Evolutionary conservation across 176 grass and related monocot species (phyloP).

Genomic region (Poa annua): DNA sequence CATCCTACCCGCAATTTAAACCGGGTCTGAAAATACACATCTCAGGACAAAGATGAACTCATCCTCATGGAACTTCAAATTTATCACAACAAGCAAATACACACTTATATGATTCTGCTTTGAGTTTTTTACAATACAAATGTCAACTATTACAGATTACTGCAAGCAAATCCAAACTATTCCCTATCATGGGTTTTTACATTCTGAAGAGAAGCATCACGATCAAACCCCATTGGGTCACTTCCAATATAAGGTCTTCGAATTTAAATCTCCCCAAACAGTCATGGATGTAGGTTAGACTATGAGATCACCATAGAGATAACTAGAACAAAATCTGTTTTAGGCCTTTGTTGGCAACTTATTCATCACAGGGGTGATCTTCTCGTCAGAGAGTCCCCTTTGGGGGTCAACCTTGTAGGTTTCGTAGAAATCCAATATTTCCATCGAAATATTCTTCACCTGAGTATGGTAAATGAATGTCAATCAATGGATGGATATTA

Average conservation of each 20-base stretch:
- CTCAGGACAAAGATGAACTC: not conserved
- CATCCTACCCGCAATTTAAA: too few relatives aligned
- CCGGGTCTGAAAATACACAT: too few relatives aligned
- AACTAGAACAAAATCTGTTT: conserved; percentile 28
- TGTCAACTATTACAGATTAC: not conserved
- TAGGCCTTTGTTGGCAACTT: conserved; percentile 67
- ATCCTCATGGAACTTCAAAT: not conserved
- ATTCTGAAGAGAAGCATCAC: not conserved
- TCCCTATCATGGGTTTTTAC: not conserved
- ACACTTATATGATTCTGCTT: not conserved
- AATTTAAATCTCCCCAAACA: not conserved
- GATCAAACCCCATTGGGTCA: not conserved
- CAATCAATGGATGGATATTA: not conserved
- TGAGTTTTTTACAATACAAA: not conserved
- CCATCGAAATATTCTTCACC: conserved; percentile 94
- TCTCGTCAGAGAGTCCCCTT: conserved; percentile 69
- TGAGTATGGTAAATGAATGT: conserved; percentile 26
- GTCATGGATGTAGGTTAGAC: not conserved
- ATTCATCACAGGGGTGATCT: conserved; percentile 77
- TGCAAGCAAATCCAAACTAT: conserved; percentile 11
- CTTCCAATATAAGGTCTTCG: not conserved
- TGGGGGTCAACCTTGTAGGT: conserved; percentile 68
- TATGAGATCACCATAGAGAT: not conserved
- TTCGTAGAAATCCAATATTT: conserved; percentile 92
- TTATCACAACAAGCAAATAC: not conserved